Conservation (phyloP, 805 yeast genomes). For the Candida vartiovaarae region DNA sequence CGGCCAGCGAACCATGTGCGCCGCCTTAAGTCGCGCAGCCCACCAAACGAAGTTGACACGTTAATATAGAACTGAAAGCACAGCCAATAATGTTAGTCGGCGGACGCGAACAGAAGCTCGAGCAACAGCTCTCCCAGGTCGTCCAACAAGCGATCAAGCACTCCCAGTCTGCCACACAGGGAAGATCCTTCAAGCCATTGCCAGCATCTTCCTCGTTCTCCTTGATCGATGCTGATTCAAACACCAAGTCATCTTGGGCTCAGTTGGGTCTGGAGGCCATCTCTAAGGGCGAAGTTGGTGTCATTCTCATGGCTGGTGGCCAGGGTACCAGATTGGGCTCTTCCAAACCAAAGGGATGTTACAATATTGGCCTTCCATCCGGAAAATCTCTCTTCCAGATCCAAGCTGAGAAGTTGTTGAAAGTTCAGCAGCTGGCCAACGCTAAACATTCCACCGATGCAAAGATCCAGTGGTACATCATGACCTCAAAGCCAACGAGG, state of each 20-base stretch:
- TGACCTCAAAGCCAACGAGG: constrained; percentile 92
- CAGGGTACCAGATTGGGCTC: constrained; percentile 97
- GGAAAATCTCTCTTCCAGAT: constrained; percentile 80
- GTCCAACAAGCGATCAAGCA: constrained; percentile 36
- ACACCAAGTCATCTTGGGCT: constrained; percentile 18
- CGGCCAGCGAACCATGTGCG: too few relatives aligned
- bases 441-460: constrained; percentile 23
- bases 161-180: constrained; percentile 22
- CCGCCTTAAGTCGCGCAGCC: too few relatives aligned
- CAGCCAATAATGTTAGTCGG: background rate
- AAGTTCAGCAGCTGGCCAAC: constrained; percentile 52
- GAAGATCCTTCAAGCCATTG: constrained; percentile 34
- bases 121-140: constrained; percentile 18
- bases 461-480: constrained; percentile 75
- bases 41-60: background rate
- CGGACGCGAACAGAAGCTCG: constrained; percentile 10
- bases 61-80: background rate
- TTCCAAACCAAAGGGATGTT: constrained; percentile 88
- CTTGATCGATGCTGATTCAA: constrained; percentile 28
- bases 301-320: constrained; percentile 94
- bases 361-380: constrained; percentile 79
- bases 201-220: constrained; percentile 47
- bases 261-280: constrained; percentile 62
- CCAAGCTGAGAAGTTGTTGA: constrained; percentile 79
- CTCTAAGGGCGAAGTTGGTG: constrained; percentile 69